Percentiles rank a stretch among this genome's conserved stretches.
Evolutionary conservation across 2,329 filamentous ascomycete genomes (phyloP).

Genomic region (Akanthomyces dipterigenus): DNA sequence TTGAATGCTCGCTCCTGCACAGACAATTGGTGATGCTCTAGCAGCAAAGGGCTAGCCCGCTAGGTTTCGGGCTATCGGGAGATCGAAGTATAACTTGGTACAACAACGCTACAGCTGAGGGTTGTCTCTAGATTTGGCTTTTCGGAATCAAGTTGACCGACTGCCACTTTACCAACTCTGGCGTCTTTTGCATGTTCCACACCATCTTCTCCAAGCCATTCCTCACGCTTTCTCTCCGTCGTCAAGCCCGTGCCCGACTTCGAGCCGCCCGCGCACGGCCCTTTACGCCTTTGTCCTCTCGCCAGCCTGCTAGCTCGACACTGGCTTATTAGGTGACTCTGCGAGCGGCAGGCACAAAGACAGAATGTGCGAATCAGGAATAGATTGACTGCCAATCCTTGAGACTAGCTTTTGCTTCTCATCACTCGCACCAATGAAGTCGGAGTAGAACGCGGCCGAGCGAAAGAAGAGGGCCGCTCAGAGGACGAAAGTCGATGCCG

Average conservation of each 20-base stretch:
- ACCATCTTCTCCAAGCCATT: neutral
- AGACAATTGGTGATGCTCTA: neutral
- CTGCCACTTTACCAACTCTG: neutral
- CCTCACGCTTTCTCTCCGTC: neutral
- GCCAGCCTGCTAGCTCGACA: neutral
- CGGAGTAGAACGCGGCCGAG: neutral
- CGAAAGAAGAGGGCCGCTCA: neutral
- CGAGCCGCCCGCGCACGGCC: slow-evolving; percentile 3
- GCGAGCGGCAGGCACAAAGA: neutral
- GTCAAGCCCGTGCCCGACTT: slow-evolving; percentile 3
- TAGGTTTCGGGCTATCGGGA: neutral
- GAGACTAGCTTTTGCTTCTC: neutral
- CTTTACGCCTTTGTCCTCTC: neutral
- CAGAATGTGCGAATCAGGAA: neutral
- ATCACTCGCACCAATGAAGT: neutral
- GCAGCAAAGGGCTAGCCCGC: neutral
- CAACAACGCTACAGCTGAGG: neutral
- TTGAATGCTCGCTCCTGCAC: neutral
- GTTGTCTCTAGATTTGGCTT: neutral
- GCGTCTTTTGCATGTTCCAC: neutral
- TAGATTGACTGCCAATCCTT: neutral
- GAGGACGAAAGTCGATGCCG: neutral
- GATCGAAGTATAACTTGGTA: neutral
- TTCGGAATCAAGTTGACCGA: neutral
- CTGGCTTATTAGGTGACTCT: neutral